Evolutionary conservation across 2,329 filamentous ascomycete species (phyloP).

Genomic region (Tetracladium maxilliforme): DNA sequence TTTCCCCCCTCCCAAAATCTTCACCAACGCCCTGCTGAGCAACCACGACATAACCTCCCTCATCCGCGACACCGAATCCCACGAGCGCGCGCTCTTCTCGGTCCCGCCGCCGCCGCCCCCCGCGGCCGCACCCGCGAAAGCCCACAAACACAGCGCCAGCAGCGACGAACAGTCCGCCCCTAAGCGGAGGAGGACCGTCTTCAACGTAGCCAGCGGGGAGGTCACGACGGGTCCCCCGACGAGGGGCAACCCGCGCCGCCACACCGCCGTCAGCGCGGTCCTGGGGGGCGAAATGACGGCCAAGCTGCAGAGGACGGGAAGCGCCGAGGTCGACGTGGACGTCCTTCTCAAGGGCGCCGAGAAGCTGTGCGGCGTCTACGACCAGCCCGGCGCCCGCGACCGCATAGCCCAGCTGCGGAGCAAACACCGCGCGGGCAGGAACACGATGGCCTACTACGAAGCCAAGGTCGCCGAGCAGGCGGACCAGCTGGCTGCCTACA

Average conservation of each 20-base stretch:
- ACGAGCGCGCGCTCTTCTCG: constrained; percentile 91
- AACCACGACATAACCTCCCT: constrained; percentile 85
- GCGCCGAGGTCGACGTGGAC: constrained; percentile 67
- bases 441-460: constrained; percentile 71
- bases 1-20: constrained; percentile 84
- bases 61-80: constrained; percentile 87
- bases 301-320: constrained; percentile 46
- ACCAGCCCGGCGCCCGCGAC: constrained; percentile 64
- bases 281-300: constrained; percentile 78
- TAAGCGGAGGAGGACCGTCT: constrained; percentile 46
- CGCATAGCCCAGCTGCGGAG: constrained; percentile 58
- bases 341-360: constrained; percentile 74
- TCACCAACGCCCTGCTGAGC: constrained; percentile 82
- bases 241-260: constrained; percentile 42
- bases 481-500: constrained; percentile 58
- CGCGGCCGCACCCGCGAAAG: constrained; percentile 26
- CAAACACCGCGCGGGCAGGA: constrained; percentile 54
- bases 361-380: constrained; percentile 80
- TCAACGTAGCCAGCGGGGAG: constrained; percentile 44
- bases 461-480: constrained; percentile 63
- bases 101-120: constrained; percentile 51
- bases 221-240: constrained; percentile 35
- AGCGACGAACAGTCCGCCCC: no score
- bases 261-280: constrained; percentile 80
- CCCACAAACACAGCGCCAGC: constrained; percentile 14